Evolutionary conservation across 805 yeast genomes (phyloP).

Genomic region (Candida golubevii): DNA sequence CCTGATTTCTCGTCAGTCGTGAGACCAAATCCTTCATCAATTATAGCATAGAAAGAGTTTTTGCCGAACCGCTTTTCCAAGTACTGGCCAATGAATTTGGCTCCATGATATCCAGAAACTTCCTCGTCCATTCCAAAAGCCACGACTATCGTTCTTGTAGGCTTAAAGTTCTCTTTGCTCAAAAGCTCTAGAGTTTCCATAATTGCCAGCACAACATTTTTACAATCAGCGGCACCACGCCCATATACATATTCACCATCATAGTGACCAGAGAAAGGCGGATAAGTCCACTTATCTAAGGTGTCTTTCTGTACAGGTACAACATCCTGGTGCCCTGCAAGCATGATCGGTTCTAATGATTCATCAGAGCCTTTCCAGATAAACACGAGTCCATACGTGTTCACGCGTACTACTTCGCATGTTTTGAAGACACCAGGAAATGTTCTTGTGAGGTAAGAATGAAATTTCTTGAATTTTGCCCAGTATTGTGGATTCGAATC

Average conservation of each 20-base stretch:
- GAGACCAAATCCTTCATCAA: conserved; percentile 28
- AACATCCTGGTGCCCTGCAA: conserved; percentile 40
- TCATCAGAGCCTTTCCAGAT: conserved; percentile 34
- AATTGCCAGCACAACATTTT: conserved; percentile 16
- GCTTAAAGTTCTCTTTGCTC: conserved; percentile 8
- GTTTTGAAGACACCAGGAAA: conserved; percentile 33
- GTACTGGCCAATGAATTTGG: conserved; percentile 12
- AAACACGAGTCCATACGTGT: conserved; percentile 34
- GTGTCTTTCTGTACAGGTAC: conserved; percentile 40
- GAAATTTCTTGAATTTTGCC: conserved; percentile 23
- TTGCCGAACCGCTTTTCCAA: conserved; percentile 15
- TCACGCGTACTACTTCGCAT: conserved; percentile 31
- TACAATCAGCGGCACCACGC: conserved; percentile 19
- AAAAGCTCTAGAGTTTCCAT: conserved; percentile 17
- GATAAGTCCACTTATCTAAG: conserved; percentile 34
- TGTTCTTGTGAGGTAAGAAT: conserved; percentile 26
- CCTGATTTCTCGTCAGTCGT: conserved; percentile 36
- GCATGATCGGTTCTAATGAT: conserved; percentile 31
- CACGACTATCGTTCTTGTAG: conserved; percentile 14
- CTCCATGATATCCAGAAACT: conserved; percentile 16
- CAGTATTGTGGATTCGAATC: conserved; percentile 17
- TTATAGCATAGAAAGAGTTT: conserved; percentile 15
- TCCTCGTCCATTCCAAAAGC: conserved; percentile 22
- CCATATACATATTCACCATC: conserved; percentile 24
- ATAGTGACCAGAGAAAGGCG: conserved; percentile 34